Evolutionary conservation across 495 filamentous ascomycete genomes (phyloP).

Genomic region (Annulohypoxylon maeteangense): DNA sequence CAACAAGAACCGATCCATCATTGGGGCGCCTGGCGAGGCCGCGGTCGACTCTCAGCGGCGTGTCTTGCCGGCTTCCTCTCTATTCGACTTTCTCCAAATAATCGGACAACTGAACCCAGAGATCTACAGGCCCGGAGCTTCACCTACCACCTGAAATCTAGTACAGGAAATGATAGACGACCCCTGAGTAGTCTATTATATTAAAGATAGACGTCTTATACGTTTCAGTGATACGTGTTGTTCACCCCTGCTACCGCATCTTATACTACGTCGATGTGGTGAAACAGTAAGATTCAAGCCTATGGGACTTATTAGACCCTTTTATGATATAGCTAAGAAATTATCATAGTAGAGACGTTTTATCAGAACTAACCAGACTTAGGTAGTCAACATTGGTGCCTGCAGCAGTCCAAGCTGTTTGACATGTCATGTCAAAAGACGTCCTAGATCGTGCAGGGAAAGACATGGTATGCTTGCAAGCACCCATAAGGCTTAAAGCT

Average conservation of each 20-base stretch:
- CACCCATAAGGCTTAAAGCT: conserved; percentile 40
- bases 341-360: conserved; percentile 5
- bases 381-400: conserved; percentile 28
- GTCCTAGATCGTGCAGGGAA: conserved; percentile 34
- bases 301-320: conserved; percentile 1
- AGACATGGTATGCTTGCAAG: conserved; percentile 38
- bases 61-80: conserved; percentile 1
- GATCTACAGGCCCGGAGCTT: conserved; percentile 35
- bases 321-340: conserved; percentile 12
- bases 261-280: conserved; percentile 27
- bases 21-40: neutral
- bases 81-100: conserved; percentile 24
- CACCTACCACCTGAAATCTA: conserved; percentile 16
- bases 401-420: conserved; percentile 29
- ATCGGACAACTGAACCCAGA: conserved; percentile 19
- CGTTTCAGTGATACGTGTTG: conserved; percentile 21
- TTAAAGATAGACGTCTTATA: conserved; percentile 37
- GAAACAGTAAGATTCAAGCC: conserved; percentile 27
- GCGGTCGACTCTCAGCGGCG: conserved; percentile 6
- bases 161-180: conserved; percentile 35
- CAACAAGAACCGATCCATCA: conserved; percentile 20
- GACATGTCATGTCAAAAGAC: conserved; percentile 35
- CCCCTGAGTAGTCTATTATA: conserved; percentile 34
- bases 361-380: conserved; percentile 12
- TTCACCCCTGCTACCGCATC: conserved; percentile 26